Base-by-base conservation (phyloP, 2,329 filamentous ascomycete genomes). In the Fusarium longipes region DNA sequence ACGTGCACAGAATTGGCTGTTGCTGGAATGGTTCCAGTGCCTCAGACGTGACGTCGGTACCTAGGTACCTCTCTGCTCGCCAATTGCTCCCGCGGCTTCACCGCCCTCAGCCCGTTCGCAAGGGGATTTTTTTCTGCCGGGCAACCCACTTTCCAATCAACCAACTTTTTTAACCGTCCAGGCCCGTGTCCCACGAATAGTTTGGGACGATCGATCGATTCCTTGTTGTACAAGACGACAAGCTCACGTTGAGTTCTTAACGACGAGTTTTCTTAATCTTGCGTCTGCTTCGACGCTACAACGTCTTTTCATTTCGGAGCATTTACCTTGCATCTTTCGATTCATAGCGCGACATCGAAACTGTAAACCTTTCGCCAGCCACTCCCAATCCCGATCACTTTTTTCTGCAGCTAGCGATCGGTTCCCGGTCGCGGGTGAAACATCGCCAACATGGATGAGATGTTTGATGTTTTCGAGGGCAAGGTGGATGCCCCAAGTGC, bases 381-480 rank as follows among this genome's bases (percentile, higher is more conserved):
- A 62, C 50, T 29, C 29, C 38, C 55, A 53, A 69, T 67, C 50
- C 40, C 54, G 63, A 67, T 64, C 54, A 55, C 29, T 57, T 65
- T 58, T 59, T 24, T 20, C 27, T 54, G 27, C 32, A 50, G 22
- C 42, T 65, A 55, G 53, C 67, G 53, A 59, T 64, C 59, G 39
- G 22, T 11, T 48, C 27, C 40, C 56, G 51, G 63, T 65, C 52
- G 55, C 51, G 50, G 62, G 42, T 47, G 55, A 39, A 68, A 51
- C 25, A 58, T 44, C 67, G 57, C 63, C 72, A 74, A 62, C 44
- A 93, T 92, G 89, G 90, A 93, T 80, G 91, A 93, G 64, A 84
- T 96, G 70, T 96, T 96, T 73, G 89, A 92, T 72, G 91, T 93
- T 57, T 95, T 96, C 75, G 90, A 93, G 68, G 89, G 91, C 73